Conservation (phyloP, 148 eudicot genomes). For the Nepenthes gracilis region DNA sequence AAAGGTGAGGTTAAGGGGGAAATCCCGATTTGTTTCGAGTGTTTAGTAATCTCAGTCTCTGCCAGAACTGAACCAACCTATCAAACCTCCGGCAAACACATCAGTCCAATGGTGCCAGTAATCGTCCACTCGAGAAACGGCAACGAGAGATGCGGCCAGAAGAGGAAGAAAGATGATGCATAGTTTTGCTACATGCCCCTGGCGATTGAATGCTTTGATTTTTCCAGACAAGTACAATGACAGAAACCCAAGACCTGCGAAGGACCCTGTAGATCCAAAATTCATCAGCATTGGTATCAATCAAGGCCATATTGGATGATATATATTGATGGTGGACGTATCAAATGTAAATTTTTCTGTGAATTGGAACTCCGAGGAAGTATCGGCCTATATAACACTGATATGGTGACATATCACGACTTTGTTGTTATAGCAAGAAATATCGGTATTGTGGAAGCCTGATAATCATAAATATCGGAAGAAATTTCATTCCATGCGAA, state of each 20-base stretch:
- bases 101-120: slow-evolving; percentile 98
- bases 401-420: too few relatives aligned
- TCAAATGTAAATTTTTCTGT: neutral
- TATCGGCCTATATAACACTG: too few relatives aligned
- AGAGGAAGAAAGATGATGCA: slow-evolving; percentile 59
- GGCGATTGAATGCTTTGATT: slow-evolving; percentile 49
- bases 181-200: slow-evolving; percentile 70
- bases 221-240: slow-evolving; percentile 66
- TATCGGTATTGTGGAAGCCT: too few relatives aligned
- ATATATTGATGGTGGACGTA: neutral
- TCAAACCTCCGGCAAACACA: slow-evolving; percentile 63
- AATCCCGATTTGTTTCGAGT: neutral
- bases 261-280: slow-evolving; percentile 56
- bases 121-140: slow-evolving; percentile 84
- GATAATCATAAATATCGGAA: too few relatives aligned
- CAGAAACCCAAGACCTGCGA: slow-evolving; percentile 84
- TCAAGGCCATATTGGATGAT: neutral
- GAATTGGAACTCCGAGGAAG: neutral
- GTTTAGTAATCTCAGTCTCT: neutral
- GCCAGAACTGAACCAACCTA: slow-evolving; percentile 35
- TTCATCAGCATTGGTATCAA: neutral
- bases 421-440: too few relatives aligned
- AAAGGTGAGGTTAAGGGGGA: neutral
- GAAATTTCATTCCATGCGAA: too few relatives aligned
- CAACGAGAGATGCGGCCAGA: slow-evolving; percentile 64